Base-by-base conservation (phyloP, 2,329 filamentous ascomycete genomes). In the Talaromyces sp. region DNA sequence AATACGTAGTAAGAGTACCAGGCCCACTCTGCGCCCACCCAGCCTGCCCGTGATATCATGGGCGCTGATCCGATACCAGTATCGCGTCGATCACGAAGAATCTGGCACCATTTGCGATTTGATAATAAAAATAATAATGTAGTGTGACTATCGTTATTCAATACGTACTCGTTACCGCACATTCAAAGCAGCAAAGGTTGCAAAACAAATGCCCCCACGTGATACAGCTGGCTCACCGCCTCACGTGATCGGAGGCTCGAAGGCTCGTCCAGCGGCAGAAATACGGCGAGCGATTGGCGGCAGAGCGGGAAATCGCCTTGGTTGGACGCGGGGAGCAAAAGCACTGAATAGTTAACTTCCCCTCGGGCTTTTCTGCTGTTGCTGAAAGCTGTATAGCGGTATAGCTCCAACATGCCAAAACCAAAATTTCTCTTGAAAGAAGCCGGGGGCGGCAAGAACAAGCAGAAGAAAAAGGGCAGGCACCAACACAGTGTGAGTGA, bases 361-460 rank as follows among this genome's bases (percentile, higher is more conserved):
- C 14, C 13, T n/a, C 11, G 4, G 27, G 26, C 7, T 52, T 2
- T 52, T 10, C 1, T 17, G 9, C 11, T 35, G 32, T 26, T 52
- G 24, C 9, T 8, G 11, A 29, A 29, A 26, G 24, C 24, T 27
- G 11, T 29, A 52, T 52, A 26, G 24, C 24, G 17, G 11, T 29
- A 52, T 52, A 52, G 24, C 13, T 29, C 26, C 61, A 67, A 38
- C 50, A 78, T 77, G 76, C 72, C 74, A 14, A 77, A 76, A 64
- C 71, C 68, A 19, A 78, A 77, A 63, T 58, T 69, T 9, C 67
- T 77, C 13, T 65, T 77, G 17, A 78, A 75, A 63, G 75, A 77
- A 41, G 72, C 78, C 1, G 79, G 77, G 60, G 65, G 72, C 6
- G 75, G 72, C 64, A 80, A 79, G 62, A 80, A 79, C 62, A 63